These are phyloP conservation scores for Macaranga tanarius DNA, from an alignment of 441 rosid genomes.

Conservation along the genomic window DNA sequence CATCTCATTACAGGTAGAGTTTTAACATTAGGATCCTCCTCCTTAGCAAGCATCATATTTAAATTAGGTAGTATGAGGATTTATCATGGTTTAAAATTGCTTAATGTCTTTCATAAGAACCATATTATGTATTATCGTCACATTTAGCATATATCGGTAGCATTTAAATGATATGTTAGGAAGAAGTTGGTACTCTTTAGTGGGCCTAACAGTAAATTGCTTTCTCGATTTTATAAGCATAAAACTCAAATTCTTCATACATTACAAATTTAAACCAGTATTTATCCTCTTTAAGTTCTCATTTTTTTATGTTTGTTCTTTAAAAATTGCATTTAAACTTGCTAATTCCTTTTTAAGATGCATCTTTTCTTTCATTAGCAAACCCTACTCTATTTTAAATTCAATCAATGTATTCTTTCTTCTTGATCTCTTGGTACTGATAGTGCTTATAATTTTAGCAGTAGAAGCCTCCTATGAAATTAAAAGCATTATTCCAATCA, in stretches of 20 bases:
- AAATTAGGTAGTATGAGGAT: constrained; percentile 57
- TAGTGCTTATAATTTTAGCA: too few relatives aligned
- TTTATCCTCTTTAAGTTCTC: too few relatives aligned
- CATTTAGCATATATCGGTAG: not conserved
- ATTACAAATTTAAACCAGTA: too few relatives aligned
- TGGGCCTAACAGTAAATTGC: constrained; percentile 14
- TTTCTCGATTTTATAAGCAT: constrained; percentile 24
- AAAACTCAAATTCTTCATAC: too few relatives aligned
- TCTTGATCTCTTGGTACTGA: too few relatives aligned
- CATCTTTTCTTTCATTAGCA: constrained; percentile 55
- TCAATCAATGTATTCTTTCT: constrained; percentile 84
- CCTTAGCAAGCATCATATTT: too few relatives aligned
- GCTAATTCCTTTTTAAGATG: constrained; percentile 56
- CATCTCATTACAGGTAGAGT: too few relatives aligned
- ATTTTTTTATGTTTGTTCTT: too few relatives aligned
- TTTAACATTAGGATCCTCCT: too few relatives aligned
- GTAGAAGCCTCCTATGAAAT: too few relatives aligned
- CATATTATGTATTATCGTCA: constrained; percentile 21
- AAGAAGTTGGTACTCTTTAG: constrained; percentile 22
- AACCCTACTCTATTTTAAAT: constrained; percentile 61
- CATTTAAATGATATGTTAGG: constrained; percentile 11
- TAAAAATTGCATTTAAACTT: constrained; percentile 37
- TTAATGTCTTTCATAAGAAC: constrained; percentile 21
- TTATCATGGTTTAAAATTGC: constrained; percentile 26
- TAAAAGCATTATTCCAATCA: too few relatives aligned